Conservation (phyloP, 2,329 filamentous ascomycete genomes). For the Ceratocystis colombiana region DNA sequence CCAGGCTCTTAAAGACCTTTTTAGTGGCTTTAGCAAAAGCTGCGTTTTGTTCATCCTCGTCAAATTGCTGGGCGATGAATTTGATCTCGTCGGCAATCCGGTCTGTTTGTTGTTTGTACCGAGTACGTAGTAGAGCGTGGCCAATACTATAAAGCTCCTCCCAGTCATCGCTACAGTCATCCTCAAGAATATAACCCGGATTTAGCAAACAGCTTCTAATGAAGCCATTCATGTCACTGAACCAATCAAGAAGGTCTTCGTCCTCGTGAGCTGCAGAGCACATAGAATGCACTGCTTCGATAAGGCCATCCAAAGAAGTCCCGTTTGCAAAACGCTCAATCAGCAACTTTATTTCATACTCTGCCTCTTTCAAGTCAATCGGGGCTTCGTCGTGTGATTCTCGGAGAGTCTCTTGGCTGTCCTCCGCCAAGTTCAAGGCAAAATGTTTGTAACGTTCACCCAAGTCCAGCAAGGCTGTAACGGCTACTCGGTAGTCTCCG, state of each 20-base stretch:
- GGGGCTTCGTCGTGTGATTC: slow-evolving; percentile 46
- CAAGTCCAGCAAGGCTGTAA: slow-evolving; percentile 72
- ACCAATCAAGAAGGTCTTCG: slow-evolving; percentile 79
- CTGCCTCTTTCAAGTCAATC: slow-evolving; percentile 56
- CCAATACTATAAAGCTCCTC: slow-evolving; percentile 76
- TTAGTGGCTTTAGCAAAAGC: slow-evolving; percentile 64
- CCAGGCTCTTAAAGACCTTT: slow-evolving; percentile 81
- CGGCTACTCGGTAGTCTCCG: slow-evolving; percentile 83
- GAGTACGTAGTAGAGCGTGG: slow-evolving; percentile 74
- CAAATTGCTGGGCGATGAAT: slow-evolving; percentile 81
- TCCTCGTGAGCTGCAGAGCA: slow-evolving; percentile 82
- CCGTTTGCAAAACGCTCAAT: slow-evolving; percentile 94
- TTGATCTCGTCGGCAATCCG: slow-evolving; percentile 81
- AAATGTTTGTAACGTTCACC: slow-evolving; percentile 79
- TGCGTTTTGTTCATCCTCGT: slow-evolving; percentile 77
- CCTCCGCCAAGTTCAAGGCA: slow-evolving; percentile 52
- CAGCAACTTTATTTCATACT: slow-evolving; percentile 72
- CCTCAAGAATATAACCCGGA: slow-evolving; percentile 82
- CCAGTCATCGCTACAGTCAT: slow-evolving; percentile 70
- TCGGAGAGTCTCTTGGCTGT: slow-evolving; percentile 59
- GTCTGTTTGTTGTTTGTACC: slow-evolving; percentile 78
- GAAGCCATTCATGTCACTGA: slow-evolving; percentile 65
- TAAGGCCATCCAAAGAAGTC: slow-evolving; percentile 78
- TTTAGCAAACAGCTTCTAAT: slow-evolving; percentile 75
- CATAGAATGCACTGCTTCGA: slow-evolving; percentile 72